Evolutionary conservation across 2,329 filamentous ascomycete genomes (phyloP).

Genomic region (Apiospora arundinis): DNA sequence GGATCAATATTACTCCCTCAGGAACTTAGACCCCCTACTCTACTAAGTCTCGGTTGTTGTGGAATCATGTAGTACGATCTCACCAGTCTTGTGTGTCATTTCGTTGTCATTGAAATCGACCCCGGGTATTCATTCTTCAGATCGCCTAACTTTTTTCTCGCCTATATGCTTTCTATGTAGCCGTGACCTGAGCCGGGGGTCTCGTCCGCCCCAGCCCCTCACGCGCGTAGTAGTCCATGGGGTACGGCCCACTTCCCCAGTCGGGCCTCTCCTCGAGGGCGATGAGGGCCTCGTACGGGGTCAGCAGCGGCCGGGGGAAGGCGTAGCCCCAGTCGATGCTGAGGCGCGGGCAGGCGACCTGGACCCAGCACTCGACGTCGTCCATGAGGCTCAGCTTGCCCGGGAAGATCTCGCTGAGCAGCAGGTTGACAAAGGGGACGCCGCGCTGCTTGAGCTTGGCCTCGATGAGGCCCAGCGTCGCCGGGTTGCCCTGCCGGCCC

Average conservation of each 20-base stretch:
- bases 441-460: slow-evolving; percentile 72
- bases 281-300: slow-evolving; percentile 93
- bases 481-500: slow-evolving; percentile 92
- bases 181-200: not conserved
- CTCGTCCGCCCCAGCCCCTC: slow-evolving; percentile 83
- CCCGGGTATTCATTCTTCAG: slow-evolving; percentile 1
- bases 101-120: not conserved
- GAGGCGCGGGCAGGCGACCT: slow-evolving; percentile 93
- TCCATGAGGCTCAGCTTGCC: slow-evolving; percentile 92
- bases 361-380: slow-evolving; percentile 97
- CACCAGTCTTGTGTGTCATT: slow-evolving; percentile 1
- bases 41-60: not conserved
- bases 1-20: not conserved
- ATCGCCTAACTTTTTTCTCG: not conserved
- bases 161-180: not conserved
- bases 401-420: slow-evolving; percentile 95
- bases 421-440: slow-evolving; percentile 82
- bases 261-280: slow-evolving; percentile 81
- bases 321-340: slow-evolving; percentile 99
- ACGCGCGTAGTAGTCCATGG: slow-evolving; percentile 97
- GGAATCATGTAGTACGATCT: slow-evolving; percentile 12
- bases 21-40: not conserved
- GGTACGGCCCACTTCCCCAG: slow-evolving; percentile 80
- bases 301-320: slow-evolving; percentile 85
- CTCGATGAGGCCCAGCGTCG: slow-evolving; percentile 90